Conservation (phyloP, 148 eudicot genomes). For the Cornus florida region DNA sequence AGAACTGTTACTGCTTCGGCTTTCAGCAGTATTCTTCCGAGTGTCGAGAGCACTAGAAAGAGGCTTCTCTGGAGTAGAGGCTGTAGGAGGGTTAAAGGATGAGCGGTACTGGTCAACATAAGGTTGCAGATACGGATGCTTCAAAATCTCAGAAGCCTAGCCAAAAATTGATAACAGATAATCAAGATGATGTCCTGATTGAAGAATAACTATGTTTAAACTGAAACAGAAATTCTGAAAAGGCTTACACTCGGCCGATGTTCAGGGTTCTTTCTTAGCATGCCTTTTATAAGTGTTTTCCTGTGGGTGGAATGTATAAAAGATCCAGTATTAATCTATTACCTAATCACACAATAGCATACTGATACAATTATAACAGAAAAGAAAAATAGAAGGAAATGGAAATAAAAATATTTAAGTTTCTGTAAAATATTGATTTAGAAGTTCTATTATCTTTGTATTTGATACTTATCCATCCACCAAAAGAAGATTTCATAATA, state of each 20-base stretch:
- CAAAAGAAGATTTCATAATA: not conserved
- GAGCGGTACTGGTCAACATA: constrained; percentile 74
- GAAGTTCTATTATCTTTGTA: not conserved
- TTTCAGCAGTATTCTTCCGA: constrained; percentile 65
- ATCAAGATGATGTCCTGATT: not conserved
- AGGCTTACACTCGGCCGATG: constrained; percentile 75
- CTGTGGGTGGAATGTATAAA: constrained; percentile 27
- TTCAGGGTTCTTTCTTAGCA: constrained; percentile 92
- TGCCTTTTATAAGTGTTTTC: constrained; percentile 73
- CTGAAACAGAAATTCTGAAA: not conserved
- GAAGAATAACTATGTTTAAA: not conserved
- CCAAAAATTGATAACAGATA: constrained; percentile 10
- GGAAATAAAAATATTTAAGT: not conserved
- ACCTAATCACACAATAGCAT: not conserved
- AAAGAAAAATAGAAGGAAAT: not conserved
- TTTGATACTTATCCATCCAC: not conserved
- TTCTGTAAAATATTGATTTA: not conserved
- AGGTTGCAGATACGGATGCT: constrained; percentile 91
- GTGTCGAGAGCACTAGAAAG: constrained; percentile 37
- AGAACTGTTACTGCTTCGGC: constrained; percentile 87
- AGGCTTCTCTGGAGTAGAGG: constrained; percentile 63
- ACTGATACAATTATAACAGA: too few relatives aligned
- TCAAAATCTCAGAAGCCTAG: constrained; percentile 89
- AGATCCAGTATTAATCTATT: not conserved
- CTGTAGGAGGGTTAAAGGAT: constrained; percentile 18